A percentile compares a stretch with the other conserved stretches of the same genome.
phyloP scores from a whole-genome alignment of 768 basidiomycete genomes.

The Phylloporus sp. region DNA sequence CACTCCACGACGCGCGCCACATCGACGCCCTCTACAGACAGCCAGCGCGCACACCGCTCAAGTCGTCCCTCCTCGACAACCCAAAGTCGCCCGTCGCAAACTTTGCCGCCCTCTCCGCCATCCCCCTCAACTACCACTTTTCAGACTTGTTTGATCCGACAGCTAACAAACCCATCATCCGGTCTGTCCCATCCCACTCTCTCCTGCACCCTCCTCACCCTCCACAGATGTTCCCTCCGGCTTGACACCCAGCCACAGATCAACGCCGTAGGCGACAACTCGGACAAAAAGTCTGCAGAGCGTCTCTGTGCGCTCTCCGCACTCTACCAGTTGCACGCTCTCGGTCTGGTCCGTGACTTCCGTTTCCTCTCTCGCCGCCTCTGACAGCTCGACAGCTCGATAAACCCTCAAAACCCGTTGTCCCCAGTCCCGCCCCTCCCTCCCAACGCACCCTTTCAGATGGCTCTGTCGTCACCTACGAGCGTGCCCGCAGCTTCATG shows the following conservation, averaged over 20 bases:
- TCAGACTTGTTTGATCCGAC: slow-evolving; percentile 11
- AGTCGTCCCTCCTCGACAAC: slow-evolving; percentile 35
- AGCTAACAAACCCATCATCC: slow-evolving; percentile 14
- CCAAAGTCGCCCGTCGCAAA: slow-evolving; percentile 54
- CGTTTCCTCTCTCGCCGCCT: background rate
- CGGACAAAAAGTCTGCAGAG: slow-evolving; percentile 60
- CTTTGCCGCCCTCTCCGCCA: slow-evolving; percentile 20
- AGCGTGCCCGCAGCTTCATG: slow-evolving; percentile 84
- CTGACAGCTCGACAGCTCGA: slow-evolving; percentile 25
- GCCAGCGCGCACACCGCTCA: slow-evolving; percentile 19
- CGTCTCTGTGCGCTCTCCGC: slow-evolving; percentile 74
- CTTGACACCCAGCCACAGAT: slow-evolving; percentile 36
- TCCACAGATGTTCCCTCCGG: slow-evolving; percentile 20
- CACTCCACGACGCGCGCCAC: slow-evolving; percentile 35
- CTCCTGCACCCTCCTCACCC: slow-evolving; percentile 2
- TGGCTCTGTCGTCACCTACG: slow-evolving; percentile 58
- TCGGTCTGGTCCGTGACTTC: slow-evolving; percentile 55
- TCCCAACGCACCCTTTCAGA: slow-evolving; percentile 50
- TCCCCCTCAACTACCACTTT: slow-evolving; percentile 17
- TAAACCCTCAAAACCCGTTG: slow-evolving; percentile 22
- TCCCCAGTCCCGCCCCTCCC: slow-evolving; percentile 3
- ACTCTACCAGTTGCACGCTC: slow-evolving; percentile 61
- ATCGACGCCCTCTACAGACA: slow-evolving; percentile 25
- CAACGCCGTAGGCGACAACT: slow-evolving; percentile 59
- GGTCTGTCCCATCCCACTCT: slow-evolving; percentile 11